Percentiles rank a stretch among this genome's conserved stretches.
Conservation (phyloP, 495 filamentous ascomycete genomes). For the Penicillium flavigenum region DNA sequence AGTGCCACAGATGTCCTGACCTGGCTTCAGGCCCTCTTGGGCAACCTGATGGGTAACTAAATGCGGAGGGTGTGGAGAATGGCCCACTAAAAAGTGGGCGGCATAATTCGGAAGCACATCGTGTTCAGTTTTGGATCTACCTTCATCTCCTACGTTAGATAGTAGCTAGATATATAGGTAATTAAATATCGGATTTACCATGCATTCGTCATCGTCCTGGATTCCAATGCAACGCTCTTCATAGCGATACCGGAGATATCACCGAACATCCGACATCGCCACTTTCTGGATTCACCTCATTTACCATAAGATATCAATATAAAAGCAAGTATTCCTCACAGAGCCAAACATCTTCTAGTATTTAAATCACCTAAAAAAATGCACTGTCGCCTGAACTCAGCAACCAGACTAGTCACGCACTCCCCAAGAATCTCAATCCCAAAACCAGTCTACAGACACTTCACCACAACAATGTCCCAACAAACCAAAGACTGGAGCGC, state of each 20-base stretch:
- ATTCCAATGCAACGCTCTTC: background rate
- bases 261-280: conserved; percentile 8
- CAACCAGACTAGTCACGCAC: background rate
- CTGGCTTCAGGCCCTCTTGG: conserved; percentile 6
- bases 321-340: background rate
- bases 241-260: conserved; percentile 6
- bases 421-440: background rate
- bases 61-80: background rate
- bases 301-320: background rate
- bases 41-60: conserved; percentile 11
- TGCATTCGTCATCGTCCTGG: too few relatives aligned
- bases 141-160: background rate
- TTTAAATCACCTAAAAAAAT: background rate
- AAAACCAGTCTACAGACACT: background rate
- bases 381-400: background rate
- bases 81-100: background rate
- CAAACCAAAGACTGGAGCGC: conserved; percentile 46
- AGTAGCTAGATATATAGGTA: conserved; percentile 3
- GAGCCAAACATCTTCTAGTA: background rate
- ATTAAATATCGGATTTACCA: background rate
- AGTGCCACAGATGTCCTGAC: background rate
- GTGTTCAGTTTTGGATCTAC: background rate
- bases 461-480: conserved; percentile 24
- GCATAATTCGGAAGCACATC: background rate
- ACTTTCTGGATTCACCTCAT: background rate